These are phyloP conservation scores for Apophysomyces trapeziformis DNA, from an alignment of 371 early-diverging fungal genomes.

Conservation along the genomic window DNA sequence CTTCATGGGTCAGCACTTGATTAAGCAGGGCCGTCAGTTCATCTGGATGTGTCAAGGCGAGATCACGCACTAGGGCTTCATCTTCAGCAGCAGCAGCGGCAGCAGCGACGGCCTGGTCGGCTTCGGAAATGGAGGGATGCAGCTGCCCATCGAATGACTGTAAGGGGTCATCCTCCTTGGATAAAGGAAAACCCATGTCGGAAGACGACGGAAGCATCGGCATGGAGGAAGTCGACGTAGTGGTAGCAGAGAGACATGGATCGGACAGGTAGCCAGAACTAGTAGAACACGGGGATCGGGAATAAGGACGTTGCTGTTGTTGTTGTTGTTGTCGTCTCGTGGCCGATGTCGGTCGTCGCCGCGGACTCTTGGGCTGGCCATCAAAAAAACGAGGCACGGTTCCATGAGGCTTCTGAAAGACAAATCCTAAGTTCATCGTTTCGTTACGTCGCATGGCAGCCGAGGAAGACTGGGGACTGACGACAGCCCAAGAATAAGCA, in stretches of 20 bases:
- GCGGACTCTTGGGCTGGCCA: conserved; percentile 5
- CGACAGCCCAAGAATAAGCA: conserved; percentile 7
- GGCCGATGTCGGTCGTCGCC: not conserved
- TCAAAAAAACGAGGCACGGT: not conserved
- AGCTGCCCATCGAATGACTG: not conserved
- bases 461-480: not conserved
- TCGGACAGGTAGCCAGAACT: conserved; percentile 5
- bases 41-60: conserved; percentile 19
- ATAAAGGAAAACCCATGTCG: conserved; percentile 11
- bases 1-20: conserved; percentile 20
- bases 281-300: not conserved
- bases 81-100: conserved; percentile 6
- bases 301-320: not conserved
- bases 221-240: not conserved
- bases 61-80: not conserved
- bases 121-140: conserved; percentile 3
- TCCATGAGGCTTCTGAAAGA: not conserved
- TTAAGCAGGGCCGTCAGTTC: conserved; percentile 34
- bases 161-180: not conserved
- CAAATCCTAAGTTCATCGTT: not conserved
- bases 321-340: not conserved
- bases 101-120: not conserved
- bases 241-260: not conserved
- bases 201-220: conserved; percentile 8
- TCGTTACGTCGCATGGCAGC: not conserved